phyloP scores from a whole-genome alignment of 345 rosid genomes.

The Citrus unshiu region DNA sequence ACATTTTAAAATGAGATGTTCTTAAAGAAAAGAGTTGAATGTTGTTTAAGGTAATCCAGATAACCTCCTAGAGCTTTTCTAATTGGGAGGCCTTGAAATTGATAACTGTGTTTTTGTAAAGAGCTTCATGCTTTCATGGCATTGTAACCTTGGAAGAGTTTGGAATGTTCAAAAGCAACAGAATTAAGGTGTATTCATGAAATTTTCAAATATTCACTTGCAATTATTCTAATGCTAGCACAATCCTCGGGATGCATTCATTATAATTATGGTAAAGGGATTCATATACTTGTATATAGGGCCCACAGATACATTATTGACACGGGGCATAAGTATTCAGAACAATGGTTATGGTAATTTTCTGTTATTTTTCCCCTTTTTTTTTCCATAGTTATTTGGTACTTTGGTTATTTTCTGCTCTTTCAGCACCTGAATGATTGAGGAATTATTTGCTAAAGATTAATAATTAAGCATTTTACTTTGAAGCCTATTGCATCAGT shows the following conservation, averaged over 20 bases:
- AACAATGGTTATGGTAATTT: neutral
- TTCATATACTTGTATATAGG: neutral
- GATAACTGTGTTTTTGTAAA: neutral
- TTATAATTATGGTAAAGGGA: neutral
- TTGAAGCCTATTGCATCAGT: conserved; percentile 86
- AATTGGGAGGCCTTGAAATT: neutral
- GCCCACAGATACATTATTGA: neutral
- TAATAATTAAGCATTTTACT: conserved; percentile 7
- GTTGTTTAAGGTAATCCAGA: neutral
- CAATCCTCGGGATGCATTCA: too few relatives aligned
- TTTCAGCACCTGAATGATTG: neutral
- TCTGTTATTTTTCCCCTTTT: neutral
- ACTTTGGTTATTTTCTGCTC: neutral
- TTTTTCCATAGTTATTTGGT: neutral
- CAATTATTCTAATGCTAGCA: neutral
- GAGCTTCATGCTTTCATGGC: neutral
- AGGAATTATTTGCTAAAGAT: neutral
- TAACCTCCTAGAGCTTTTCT: neutral
- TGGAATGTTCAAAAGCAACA: neutral
- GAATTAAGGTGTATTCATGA: neutral
- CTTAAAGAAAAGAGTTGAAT: neutral
- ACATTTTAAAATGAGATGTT: neutral
- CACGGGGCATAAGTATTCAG: neutral
- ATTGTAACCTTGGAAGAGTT: neutral
- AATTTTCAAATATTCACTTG: neutral